phyloP scores from a whole-genome alignment of 2,329 filamentous ascomycete species.

The Coniella vitis region DNA sequence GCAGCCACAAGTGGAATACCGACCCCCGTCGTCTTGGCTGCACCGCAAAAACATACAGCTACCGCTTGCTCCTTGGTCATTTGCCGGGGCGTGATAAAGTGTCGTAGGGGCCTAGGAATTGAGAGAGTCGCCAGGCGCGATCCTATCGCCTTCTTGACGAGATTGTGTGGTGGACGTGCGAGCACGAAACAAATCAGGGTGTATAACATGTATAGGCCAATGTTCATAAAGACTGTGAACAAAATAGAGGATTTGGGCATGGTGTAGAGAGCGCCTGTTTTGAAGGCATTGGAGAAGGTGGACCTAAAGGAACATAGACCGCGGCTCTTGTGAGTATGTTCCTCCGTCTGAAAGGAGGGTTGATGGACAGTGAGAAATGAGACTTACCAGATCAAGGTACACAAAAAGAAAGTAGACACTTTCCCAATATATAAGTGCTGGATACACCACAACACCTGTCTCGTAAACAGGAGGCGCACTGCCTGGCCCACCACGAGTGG shows the following conservation, averaged over 20 bases:
- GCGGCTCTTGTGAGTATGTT: constrained; percentile 21
- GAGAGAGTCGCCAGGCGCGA: constrained; percentile 24
- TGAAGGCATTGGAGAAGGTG: constrained; percentile 60
- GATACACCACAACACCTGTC: constrained; percentile 45
- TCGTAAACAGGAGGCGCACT: constrained; percentile 43
- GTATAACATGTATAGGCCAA: constrained; percentile 58
- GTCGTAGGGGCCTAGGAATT: constrained; percentile 25
- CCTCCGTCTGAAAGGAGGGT: no score
- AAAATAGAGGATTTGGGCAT: constrained; percentile 55
- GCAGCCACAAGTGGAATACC: constrained; percentile 62
- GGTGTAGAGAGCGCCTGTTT: constrained; percentile 52
- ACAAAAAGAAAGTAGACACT: constrained; percentile 39
- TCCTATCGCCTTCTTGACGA: constrained; percentile 28
- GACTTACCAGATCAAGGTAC: constrained; percentile 42
- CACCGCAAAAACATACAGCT: constrained; percentile 66
- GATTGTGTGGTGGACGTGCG: constrained; percentile 33
- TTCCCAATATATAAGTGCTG: constrained; percentile 47
- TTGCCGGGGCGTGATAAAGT: constrained; percentile 39
- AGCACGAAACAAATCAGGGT: constrained; percentile 52
- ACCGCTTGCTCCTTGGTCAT: constrained; percentile 57
- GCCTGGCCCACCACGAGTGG: constrained; percentile 57
- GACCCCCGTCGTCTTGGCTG: constrained; percentile 65
- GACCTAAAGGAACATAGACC: constrained; percentile 41
- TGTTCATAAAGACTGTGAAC: constrained; percentile 61
- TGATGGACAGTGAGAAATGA: constrained; percentile 30